These are phyloP conservation scores for Massariosphaeria phaeospora DNA, from an alignment of 495 filamentous ascomycete species.

Conservation along the genomic window DNA sequence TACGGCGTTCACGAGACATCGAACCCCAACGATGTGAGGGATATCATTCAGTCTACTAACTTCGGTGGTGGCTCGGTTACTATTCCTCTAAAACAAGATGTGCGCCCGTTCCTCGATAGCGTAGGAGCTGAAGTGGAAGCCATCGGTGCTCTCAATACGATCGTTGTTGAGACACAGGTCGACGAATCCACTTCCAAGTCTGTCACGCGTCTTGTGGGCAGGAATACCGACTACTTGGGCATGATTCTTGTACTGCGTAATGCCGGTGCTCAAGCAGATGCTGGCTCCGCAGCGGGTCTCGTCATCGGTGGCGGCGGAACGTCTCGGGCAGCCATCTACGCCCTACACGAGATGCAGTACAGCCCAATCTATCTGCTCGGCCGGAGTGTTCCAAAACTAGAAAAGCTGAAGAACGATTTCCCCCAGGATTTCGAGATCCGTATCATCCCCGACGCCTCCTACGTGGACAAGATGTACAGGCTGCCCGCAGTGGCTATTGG, in stretches of 20 bases:
- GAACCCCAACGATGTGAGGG: constrained; percentile 52
- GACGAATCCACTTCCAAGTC: constrained; percentile 42
- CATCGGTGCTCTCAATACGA: constrained; percentile 95
- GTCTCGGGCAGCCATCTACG: constrained; percentile 84
- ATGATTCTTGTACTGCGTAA: constrained; percentile 79
- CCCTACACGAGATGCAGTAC: constrained; percentile 77
- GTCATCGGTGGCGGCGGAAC: constrained; percentile 92
- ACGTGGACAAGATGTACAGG: constrained; percentile 45
- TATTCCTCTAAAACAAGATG: constrained; percentile 87
- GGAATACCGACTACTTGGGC: constrained; percentile 95
- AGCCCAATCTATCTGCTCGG: constrained; percentile 83
- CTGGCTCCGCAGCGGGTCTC: constrained; percentile 50
- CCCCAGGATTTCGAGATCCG: constrained; percentile 68
- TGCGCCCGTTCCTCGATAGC: constrained; percentile 76
- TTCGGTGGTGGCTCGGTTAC: constrained; percentile 96
- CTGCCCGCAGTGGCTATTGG: constrained; percentile 73
- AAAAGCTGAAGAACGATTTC: constrained; percentile 65
- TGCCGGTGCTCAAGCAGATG: constrained; percentile 52
- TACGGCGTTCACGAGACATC: constrained; percentile 78
- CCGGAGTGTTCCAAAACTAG: constrained; percentile 62
- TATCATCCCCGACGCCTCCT: constrained; percentile 52
- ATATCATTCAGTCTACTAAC: constrained; percentile 61
- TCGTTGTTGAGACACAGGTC: constrained; percentile 51
- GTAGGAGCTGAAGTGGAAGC: constrained; percentile 69
- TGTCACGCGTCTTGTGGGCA: constrained; percentile 58